Evolutionary conservation across 495 filamentous ascomycete species (phyloP), one percentile per base, ranked within the genome.

Genomic region (Parathielavia appendiculata): DNA sequence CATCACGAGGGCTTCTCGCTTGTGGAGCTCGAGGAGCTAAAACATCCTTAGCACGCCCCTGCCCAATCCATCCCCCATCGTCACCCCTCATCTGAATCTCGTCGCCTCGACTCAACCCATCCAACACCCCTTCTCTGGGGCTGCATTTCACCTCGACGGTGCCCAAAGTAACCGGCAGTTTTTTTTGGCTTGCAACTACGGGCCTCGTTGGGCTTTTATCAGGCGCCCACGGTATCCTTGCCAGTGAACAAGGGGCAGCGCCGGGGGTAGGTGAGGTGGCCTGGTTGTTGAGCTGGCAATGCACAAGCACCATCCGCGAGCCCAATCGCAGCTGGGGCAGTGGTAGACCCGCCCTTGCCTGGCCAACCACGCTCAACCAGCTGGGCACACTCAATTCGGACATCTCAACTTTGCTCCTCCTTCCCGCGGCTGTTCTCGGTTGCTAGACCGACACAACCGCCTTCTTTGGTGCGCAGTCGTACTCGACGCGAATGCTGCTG

Each of bases 281-380:
- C 43, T 53, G 48, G 16, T 54, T 14, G 51, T 43, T 63, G 61
- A 36, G 61, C 61, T 63, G 61, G 61, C 61, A 59, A 63, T 63
- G 61, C 61, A 63, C 57, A 39, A 36, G 10, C 22, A 59, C 20
- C 51, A 11, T 40, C 26, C 8, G 40, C 56, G 57, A 67, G 61
- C 61, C 68, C 68, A 70, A 70, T 70, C 66, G 60, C 65, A 57
- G 58, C 48, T 22, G 26, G 44, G 32, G 36, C 50, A 22, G 22
- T 23, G 39, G 48, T 54, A 51, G 64, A 64, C 63, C 61, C 51
- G 38, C 53, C 57, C 40, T 38, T 39, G 34, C 50, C 59, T 46
- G 54, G 57, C 69, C 69, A 71, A 70, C 67, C 69, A 67, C 66
- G 56, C 54, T 35, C 58, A 59, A 69, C 66, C 69, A 71, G 64